phyloP scores from a whole-genome alignment of 208 protist genomes.

The Endotrypanum monterogeii region DNA sequence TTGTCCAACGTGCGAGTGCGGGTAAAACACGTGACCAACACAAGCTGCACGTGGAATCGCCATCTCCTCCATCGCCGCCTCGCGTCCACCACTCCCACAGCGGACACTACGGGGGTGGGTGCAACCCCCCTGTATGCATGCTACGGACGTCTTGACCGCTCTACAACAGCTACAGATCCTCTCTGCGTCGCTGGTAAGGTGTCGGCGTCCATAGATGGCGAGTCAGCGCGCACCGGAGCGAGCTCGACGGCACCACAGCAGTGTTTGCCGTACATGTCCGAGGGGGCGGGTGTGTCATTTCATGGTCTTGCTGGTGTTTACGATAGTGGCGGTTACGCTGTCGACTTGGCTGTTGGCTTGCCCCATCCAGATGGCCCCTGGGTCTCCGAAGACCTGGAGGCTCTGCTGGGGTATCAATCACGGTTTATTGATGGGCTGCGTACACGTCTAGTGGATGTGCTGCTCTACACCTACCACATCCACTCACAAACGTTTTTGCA shows the following conservation, averaged over 20 bases:
- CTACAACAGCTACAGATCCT: background rate
- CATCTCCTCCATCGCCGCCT: background rate
- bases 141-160: slow-evolving; percentile 1
- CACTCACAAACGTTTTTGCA: slow-evolving; percentile 17
- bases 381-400: background rate
- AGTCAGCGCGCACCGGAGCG: background rate
- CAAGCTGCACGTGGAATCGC: slow-evolving; percentile 20
- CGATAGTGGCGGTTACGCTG: slow-evolving; percentile 13
- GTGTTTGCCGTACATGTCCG: background rate
- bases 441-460: slow-evolving; percentile 14
- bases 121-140: background rate
- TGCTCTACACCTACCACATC: slow-evolving; percentile 27
- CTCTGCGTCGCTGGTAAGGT: background rate
- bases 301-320: background rate
- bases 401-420: background rate
- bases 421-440: slow-evolving; percentile 11
- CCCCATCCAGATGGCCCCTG: background rate
- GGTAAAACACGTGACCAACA: slow-evolving; percentile 14
- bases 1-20: slow-evolving; percentile 13
- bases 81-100: background rate
- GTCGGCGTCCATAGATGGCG: background rate
- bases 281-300: slow-evolving; percentile 8
- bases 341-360: slow-evolving; percentile 9
- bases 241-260: background rate
- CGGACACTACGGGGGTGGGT: background rate